phyloP scores from a whole-genome alignment of 129 eudicot species.

The Escallonia herrerae region DNA sequence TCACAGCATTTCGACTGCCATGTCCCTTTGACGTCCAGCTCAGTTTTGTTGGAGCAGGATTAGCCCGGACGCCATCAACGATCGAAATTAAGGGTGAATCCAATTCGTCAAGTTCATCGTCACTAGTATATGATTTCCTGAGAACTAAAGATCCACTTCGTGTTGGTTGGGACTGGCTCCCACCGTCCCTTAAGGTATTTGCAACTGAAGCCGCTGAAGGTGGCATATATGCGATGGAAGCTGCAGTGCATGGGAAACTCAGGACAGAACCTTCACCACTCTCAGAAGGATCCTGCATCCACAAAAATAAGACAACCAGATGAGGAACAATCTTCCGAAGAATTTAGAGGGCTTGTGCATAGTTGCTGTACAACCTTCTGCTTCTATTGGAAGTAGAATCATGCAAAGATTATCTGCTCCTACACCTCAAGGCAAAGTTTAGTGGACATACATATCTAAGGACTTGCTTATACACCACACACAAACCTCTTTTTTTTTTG shows the following conservation, averaged over 20 bases:
- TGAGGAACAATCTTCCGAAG: background rate
- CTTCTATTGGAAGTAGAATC: no score
- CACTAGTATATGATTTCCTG: conserved; percentile 72
- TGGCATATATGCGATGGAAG: conserved; percentile 46
- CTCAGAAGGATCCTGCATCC: conserved; percentile 42
- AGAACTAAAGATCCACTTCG: conserved; percentile 56
- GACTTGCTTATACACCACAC: no score
- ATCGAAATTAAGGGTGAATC: conserved; percentile 40
- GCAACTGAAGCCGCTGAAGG: conserved; percentile 49
- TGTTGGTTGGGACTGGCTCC: conserved; percentile 33
- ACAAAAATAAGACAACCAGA: background rate
- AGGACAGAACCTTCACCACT: conserved; percentile 31
- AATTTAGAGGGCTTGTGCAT: background rate
- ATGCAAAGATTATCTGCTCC: no score
- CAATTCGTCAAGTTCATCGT: conserved; percentile 80
- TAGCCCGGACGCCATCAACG: conserved; percentile 17
- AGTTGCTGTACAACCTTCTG: no score
- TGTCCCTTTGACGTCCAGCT: conserved; percentile 26
- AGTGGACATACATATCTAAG: no score
- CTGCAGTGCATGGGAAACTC: conserved; percentile 54
- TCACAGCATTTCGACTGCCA: conserved; percentile 20
- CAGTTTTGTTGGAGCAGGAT: conserved; percentile 22
- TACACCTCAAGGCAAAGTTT: no score
- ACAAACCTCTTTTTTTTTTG: no score
- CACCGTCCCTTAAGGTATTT: conserved; percentile 36